Evolutionary conservation across 306 rosid species (phyloP).

Genomic region (Purshia tridentata): DNA sequence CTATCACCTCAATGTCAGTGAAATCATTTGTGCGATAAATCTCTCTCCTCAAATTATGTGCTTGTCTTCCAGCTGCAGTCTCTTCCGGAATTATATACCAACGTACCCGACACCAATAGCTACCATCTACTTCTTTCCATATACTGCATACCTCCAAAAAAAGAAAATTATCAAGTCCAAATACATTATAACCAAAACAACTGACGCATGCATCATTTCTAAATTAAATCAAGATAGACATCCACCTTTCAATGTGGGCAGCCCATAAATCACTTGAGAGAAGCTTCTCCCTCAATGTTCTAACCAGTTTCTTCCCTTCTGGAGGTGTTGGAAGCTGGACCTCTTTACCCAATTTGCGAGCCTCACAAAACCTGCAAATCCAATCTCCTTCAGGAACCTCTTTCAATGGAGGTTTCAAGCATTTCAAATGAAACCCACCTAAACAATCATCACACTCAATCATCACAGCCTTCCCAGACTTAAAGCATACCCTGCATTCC

Average conservation of each 20-base stretch:
- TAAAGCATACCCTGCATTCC: conserved; percentile 76
- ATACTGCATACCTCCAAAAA: conserved; percentile 46
- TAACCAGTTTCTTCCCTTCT: conserved; percentile 53
- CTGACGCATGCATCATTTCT: neutral
- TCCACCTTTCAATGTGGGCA: conserved; percentile 58
- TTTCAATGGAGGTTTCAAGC: conserved; percentile 75
- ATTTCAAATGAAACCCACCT: conserved; percentile 83
- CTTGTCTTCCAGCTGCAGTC: conserved; percentile 82
- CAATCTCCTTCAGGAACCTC: conserved; percentile 92
- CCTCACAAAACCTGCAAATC: conserved; percentile 71
- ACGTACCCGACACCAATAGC: conserved; percentile 66
- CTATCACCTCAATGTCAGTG: conserved; percentile 76
- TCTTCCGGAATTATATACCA: conserved; percentile 92
- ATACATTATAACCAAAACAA: conserved; percentile 2
- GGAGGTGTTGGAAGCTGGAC: conserved; percentile 61
- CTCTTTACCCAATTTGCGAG: conserved; percentile 56
- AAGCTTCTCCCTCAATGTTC: conserved; percentile 86
- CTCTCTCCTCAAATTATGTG: conserved; percentile 89
- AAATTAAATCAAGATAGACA: neutral
- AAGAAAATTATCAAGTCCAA: conserved; percentile 4
- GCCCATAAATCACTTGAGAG: conserved; percentile 87
- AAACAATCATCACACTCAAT: conserved; percentile 91
- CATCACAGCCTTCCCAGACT: conserved; percentile 55
- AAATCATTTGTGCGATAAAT: conserved; percentile 75
- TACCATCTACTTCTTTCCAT: conserved; percentile 78